phyloP scores from a whole-genome alignment of 2,329 filamentous ascomycete species.

The Grosmannia serpens region DNA sequence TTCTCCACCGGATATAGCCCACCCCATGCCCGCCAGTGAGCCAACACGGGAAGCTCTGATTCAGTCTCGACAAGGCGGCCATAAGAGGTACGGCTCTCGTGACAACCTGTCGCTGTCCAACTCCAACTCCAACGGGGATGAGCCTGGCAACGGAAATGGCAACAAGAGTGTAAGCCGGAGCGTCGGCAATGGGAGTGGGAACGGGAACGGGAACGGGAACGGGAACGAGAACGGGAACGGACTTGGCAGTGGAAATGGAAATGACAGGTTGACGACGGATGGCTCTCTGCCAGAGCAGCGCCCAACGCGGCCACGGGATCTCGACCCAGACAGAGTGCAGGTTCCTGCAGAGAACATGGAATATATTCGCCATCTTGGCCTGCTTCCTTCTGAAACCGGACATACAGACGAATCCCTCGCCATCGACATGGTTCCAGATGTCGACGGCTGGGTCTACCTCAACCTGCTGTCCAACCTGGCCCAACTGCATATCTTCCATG shows the following conservation, averaged over 20 bases:
- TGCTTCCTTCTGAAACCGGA: constrained; percentile 45
- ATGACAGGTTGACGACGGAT: constrained; percentile 25
- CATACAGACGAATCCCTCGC: constrained; percentile 20
- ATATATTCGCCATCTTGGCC: constrained; percentile 64
- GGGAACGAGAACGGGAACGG: constrained; percentile 1
- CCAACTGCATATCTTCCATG: constrained; percentile 74
- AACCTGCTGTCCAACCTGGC: constrained; percentile 73
- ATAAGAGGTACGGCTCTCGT: constrained; percentile 29
- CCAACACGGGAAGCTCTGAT: constrained; percentile 37
- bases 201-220: constrained; percentile 21
- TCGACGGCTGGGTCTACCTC: constrained; percentile 71
- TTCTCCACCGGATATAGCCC: no score
- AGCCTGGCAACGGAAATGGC: constrained; percentile 14
- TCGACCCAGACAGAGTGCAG: constrained; percentile 69
- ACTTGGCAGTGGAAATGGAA: constrained; percentile 13
- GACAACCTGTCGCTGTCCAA: constrained; percentile 34
- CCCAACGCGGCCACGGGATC: constrained; percentile 62
- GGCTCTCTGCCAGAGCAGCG: constrained; percentile 50
- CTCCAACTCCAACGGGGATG: constrained; percentile 37
- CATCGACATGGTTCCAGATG: constrained; percentile 44
- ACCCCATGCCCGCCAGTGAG: background rate
- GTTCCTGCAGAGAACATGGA: constrained; percentile 66
- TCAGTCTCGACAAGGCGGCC: constrained; percentile 18
- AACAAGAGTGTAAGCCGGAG: constrained; percentile 24
- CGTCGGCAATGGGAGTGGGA: constrained; percentile 29